These are phyloP conservation scores for Aspergillus persii DNA, from an alignment of 2,329 filamentous ascomycete genomes.

Conservation along the genomic window DNA sequence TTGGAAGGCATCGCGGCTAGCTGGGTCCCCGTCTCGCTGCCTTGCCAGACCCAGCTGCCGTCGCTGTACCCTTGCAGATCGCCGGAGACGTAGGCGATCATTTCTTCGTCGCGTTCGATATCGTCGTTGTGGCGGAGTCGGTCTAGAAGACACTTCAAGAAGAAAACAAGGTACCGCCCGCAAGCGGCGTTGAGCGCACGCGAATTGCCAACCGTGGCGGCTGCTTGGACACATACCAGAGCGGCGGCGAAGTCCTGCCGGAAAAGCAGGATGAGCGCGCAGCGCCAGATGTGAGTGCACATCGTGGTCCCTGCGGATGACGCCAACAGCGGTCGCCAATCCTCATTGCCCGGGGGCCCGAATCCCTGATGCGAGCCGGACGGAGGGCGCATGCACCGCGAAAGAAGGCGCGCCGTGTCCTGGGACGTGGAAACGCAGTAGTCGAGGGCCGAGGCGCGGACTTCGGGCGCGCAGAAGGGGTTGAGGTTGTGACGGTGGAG, in stretches of 20 bases:
- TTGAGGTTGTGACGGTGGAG: constrained; percentile 87
- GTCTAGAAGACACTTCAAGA: constrained; percentile 65
- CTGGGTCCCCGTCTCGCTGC: constrained; percentile 52
- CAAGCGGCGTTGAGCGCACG: constrained; percentile 74
- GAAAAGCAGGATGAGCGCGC: constrained; percentile 74
- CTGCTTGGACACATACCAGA: constrained; percentile 67
- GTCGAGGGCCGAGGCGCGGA: constrained; percentile 70
- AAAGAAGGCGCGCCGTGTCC: constrained; percentile 75
- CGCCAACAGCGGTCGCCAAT: constrained; percentile 59
- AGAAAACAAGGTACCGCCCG: constrained; percentile 79
- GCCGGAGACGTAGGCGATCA: constrained; percentile 79
- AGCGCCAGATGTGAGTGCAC: constrained; percentile 84
- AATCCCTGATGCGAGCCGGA: constrained; percentile 9
- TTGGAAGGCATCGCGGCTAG: constrained; percentile 26
- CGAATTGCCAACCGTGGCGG: constrained; percentile 67
- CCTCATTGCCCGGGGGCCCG: constrained; percentile 27
- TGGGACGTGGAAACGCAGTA: constrained; percentile 71
- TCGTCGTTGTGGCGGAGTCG: constrained; percentile 48
- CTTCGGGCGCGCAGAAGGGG: constrained; percentile 64
- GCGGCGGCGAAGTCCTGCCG: constrained; percentile 71
- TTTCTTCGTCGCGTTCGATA: constrained; percentile 73
- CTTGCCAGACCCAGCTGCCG: constrained; percentile 79
- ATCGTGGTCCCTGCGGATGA: constrained; percentile 71
- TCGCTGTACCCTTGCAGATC: constrained; percentile 81
- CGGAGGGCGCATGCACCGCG: constrained; percentile 56